Evolutionary conservation across 345 rosid species (phyloP), one percentile per base, ranked within the genome.

Genomic region (Ceriops tagal): DNA sequence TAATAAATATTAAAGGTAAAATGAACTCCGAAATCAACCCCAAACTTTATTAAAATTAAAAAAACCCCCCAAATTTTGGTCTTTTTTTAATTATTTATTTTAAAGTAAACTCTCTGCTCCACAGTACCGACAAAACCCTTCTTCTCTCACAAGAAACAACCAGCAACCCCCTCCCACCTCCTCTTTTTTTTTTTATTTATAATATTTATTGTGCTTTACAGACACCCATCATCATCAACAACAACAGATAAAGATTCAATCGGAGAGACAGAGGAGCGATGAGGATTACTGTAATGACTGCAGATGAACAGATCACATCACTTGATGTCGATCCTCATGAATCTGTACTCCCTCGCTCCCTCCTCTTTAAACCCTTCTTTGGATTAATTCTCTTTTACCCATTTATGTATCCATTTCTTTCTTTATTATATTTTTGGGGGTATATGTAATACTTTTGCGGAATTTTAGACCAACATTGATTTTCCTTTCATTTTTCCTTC

Each of bases 231-330:
- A 6, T 2, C 20, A 30, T 0, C 10, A 37, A 26, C 35, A 37
- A 26, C 35, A 10, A 10, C 9, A 37, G 35, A 37, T 6, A 62
- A 59, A 18, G 61, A 52, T 22, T 55, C 31, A 22, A 6, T 16
- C 13, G 1, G 18, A 39, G 6, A 64, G 58, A 51, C n/a, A 2
- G 9, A 21, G 3, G 15, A 62, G 78, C 64, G 76, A 93, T 92
- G 99, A 90, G 77, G 79, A 87, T 95, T 78, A 90, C 93, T 65
- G 96, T 92, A 46, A 95, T 92, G 98, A 92, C 96, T 19, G 81
- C 91, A 47, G 93, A 83, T 62, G 99, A 95, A 78, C 91, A 85
- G 76, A 88, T 95, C 87, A 82, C 90, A 67, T 71, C 85, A 8
- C 77, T 92, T 8, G 93, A 92, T 66, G 90, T 95, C 70, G 99